Evolutionary conservation across 75 land plant species (phyloP).

Genomic region (Cryptomeria japonica): DNA sequence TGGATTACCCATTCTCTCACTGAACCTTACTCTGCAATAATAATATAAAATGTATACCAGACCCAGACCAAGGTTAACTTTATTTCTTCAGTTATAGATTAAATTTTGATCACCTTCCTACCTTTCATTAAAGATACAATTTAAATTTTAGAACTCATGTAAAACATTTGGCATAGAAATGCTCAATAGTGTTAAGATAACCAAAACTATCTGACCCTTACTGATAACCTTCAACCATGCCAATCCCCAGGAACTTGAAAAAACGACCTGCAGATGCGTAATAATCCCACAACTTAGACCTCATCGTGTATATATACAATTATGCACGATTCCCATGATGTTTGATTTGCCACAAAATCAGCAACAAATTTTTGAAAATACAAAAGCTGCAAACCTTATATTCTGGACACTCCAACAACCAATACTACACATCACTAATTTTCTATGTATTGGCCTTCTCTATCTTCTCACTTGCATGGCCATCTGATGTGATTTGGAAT

Average conservation of each 20-base stretch:
- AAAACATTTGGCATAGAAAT: not conserved
- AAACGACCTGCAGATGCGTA: conserved; percentile 5
- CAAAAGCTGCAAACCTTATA: conserved; percentile 1
- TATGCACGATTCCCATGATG: not conserved
- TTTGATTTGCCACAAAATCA: not conserved
- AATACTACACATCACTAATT: not conserved
- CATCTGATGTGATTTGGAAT: conserved; percentile 57
- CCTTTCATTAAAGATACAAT: not conserved
- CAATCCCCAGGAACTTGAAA: conserved; percentile 14
- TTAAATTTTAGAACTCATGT: not conserved
- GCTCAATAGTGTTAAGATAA: not conserved
- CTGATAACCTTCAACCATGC: conserved; percentile 2
- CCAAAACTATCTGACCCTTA: conserved; percentile 6
- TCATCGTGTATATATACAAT: conserved; percentile 5
- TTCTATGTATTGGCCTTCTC: conserved; percentile 8
- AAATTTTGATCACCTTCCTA: not conserved
- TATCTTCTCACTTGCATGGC: conserved; percentile 32
- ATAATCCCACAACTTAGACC: not conserved
- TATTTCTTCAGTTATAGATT: not conserved
- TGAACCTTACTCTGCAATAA: not conserved
- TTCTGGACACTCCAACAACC: not conserved
- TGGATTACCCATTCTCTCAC: not conserved
- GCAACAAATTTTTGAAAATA: not conserved
- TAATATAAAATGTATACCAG: not conserved
- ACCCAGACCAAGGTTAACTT: not conserved